Base-by-base conservation (phyloP, 1,284 basidiomycete genomes). In the Boletus calvinii region DNA sequence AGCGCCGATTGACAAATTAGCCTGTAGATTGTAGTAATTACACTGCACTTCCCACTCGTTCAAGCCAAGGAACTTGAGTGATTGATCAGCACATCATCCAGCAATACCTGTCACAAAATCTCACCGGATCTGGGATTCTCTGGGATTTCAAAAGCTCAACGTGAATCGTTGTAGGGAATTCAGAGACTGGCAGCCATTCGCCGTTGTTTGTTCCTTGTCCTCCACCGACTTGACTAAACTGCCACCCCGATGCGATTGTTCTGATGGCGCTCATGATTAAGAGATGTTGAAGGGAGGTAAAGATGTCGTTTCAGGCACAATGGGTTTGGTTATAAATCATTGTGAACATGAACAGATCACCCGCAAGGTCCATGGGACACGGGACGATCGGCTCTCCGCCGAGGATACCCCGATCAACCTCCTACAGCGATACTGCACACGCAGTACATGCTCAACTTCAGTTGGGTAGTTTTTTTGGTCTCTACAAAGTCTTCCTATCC, bases 41-140 rank as follows among this genome's bases (percentile, higher is more conserved):
- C 93, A 94, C 73, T 95, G 93, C 10, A 92, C 87, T 60, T 91
- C 85, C 85, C 88, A 92, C 68, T 96, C 93, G 55, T 88, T 79
- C 52, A 92, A 72, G 10, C 84, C 86, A 37, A 89, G 61, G 59
- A 88, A 88, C 84, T 90, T 55, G 46, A 37, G 13, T 45, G 30
- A 49, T 35, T 31, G 24, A 46, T 56, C 22, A 60, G 46, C 10
- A n/a, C n/a, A 20, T 35, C 39, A 36, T 18, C 17, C 42, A 24
- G 10, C 40, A 31, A 20, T 34, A 46, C 0, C n/a, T n/a, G 17
- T 37, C 29, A 37, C 7, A 30, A 73, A 26, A 18, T 65, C 80
- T 67, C 67, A 87, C 89, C 30, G 92, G 91, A 70, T 96, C 89
- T 29, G 87, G 84, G 30, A 95, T 94, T 61, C 68, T 84, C 58